Percentiles rank a stretch among this genome's conserved stretches.
These are phyloP conservation scores for Saccharata proteae DNA, from an alignment of 2,329 filamentous ascomycete species.

Conservation along the genomic window DNA sequence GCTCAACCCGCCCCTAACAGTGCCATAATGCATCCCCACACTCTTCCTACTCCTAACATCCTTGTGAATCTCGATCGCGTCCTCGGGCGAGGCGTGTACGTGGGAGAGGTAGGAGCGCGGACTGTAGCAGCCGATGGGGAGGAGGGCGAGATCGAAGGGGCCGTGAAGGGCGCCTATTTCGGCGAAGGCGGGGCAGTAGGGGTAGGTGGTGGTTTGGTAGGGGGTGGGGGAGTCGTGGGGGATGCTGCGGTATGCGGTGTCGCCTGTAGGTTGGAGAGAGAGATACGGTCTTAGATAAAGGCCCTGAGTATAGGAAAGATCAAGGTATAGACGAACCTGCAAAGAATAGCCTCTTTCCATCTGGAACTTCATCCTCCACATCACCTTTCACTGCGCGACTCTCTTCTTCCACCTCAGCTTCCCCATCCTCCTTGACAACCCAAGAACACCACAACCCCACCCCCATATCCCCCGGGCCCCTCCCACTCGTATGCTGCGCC, in stretches of 20 bases:
- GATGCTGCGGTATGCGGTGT: constrained; percentile 36
- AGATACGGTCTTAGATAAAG: background rate
- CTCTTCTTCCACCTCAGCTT: background rate
- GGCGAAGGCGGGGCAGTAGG: constrained; percentile 36
- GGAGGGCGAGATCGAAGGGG: constrained; percentile 36
- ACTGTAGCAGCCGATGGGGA: constrained; percentile 38
- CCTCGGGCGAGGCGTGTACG: constrained; percentile 36
- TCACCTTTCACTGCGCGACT: background rate
- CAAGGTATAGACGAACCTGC: constrained; percentile 15
- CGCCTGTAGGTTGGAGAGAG: constrained; percentile 20
- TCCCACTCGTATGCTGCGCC: constrained; percentile 35
- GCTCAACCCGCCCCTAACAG: constrained; percentile 33
- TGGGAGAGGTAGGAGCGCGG: constrained; percentile 32
- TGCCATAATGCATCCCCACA: constrained; percentile 42
- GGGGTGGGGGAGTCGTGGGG: constrained; percentile 18
- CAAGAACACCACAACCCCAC: constrained; percentile 38
- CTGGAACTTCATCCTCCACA: background rate
- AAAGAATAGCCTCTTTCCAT: constrained; percentile 31
- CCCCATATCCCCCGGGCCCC: constrained; percentile 27
- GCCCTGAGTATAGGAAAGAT: background rate
- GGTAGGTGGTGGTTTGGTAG: constrained; percentile 24
- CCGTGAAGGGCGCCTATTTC: constrained; percentile 35
- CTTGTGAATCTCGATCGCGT: constrained; percentile 35
- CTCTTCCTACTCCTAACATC: constrained; percentile 35
- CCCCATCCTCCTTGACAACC: constrained; percentile 22